A percentile compares a stretch with the other conserved stretches of the same genome.
Evolutionary conservation across 2,329 filamentous ascomycete genomes (phyloP).

Genomic region (Penicillium sp.): DNA sequence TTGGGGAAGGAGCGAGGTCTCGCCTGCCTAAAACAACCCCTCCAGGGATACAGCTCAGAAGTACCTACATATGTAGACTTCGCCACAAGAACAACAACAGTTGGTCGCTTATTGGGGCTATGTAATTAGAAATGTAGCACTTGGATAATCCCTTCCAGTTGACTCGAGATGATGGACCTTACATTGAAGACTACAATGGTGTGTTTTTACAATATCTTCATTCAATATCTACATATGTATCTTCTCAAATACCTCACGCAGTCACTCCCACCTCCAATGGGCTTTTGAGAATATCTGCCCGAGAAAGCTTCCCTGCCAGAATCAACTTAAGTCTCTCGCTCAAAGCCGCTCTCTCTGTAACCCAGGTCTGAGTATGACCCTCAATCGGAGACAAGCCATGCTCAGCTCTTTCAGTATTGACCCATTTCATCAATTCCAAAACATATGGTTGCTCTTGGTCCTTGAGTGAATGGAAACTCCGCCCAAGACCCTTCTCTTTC

Average conservation of each 20-base stretch:
- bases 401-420: constrained; percentile 29
- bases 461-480: constrained; percentile 41
- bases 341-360: constrained; percentile 28
- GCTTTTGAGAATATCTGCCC: constrained; percentile 2
- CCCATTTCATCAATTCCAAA: constrained; percentile 34
- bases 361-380: constrained; percentile 35
- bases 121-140: too few species aligned
- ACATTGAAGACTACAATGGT: too few species aligned
- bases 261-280: constrained; percentile 6
- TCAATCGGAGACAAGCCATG: constrained; percentile 26
- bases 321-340: constrained; percentile 23
- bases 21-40: not conserved
- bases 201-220: too few species aligned
- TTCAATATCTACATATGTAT: not conserved
- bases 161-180: not conserved
- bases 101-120: not conserved
- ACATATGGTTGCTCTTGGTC: constrained; percentile 39
- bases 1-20: not conserved
- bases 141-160: not conserved
- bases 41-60: not conserved
- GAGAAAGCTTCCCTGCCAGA: constrained; percentile 14
- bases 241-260: not conserved
- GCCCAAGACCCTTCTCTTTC: constrained; percentile 31
- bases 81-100: not conserved
- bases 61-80: not conserved